Evolutionary conservation across 257 asterid genomes (phyloP).

Genomic region (Capsicum chinense): DNA sequence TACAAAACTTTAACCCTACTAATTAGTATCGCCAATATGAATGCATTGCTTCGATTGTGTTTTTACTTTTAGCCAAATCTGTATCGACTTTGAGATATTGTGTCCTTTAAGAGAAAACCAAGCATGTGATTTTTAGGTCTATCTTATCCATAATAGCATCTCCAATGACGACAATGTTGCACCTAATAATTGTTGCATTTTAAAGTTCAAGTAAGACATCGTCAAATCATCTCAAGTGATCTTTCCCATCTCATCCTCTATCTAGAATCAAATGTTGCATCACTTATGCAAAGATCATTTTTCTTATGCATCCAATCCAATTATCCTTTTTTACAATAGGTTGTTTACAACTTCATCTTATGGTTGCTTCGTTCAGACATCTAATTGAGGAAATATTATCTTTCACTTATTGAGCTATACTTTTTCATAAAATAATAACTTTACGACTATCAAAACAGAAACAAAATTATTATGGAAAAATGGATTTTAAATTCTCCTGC

Average conservation of each 20-base stretch:
- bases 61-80: neutral
- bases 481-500: neutral
- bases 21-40: neutral
- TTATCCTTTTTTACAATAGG: neutral
- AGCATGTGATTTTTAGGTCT: neutral
- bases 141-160: neutral
- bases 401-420: neutral
- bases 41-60: slow-evolving; percentile 21
- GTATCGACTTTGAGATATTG: neutral
- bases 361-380: neutral
- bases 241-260: neutral
- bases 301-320: neutral
- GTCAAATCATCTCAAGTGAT: neutral
- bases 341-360: neutral
- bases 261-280: neutral
- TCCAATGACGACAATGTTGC: slow-evolving; percentile 1
- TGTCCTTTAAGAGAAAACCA: neutral
- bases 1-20: neutral
- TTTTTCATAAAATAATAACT: neutral
- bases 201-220: neutral
- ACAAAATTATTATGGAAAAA: neutral
- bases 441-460: neutral
- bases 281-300: neutral
- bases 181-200: neutral
- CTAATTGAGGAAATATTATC: neutral